Conservation (phyloP, 1,284 basidiomycete species). For the Pseudozyma sp. region DNA sequence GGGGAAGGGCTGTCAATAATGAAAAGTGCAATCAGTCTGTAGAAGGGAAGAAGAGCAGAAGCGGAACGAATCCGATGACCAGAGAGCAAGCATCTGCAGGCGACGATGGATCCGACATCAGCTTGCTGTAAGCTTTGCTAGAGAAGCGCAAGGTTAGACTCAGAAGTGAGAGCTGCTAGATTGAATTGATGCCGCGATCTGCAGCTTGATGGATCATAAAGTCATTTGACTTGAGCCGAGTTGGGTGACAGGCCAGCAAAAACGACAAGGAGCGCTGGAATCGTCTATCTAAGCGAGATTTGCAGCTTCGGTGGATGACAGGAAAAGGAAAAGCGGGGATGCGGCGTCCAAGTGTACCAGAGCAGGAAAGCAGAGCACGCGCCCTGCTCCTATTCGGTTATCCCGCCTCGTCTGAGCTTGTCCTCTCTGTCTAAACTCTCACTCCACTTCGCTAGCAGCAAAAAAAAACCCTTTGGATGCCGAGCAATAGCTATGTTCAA, state of each 20-base stretch:
- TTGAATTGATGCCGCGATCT: not conserved
- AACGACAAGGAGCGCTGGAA: not conserved
- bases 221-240: not conserved
- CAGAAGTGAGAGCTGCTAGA: not conserved
- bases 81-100: constrained; percentile 9
- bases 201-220: not conserved
- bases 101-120: constrained; percentile 3
- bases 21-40: no score
- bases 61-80: not conserved
- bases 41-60: not conserved
- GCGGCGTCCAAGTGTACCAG: constrained; percentile 1
- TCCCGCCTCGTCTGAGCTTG: no score
- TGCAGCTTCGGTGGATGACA: constrained; percentile 2
- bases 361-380: no score
- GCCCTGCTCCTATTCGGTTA: constrained; percentile 14
- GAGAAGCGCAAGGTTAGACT: not conserved
- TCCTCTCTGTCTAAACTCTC: no score
- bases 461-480: no score
- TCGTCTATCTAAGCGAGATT: constrained; percentile 19
- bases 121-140: not conserved
- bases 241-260: constrained; percentile 11
- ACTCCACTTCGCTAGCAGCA: no score
- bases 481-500: not conserved
- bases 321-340: not conserved
- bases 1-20: no score